Evolutionary conservation across 2,329 filamentous ascomycete species (phyloP), one percentile per base, ranked within the genome.

Genomic region (Pseudogymnoascus sp.): DNA sequence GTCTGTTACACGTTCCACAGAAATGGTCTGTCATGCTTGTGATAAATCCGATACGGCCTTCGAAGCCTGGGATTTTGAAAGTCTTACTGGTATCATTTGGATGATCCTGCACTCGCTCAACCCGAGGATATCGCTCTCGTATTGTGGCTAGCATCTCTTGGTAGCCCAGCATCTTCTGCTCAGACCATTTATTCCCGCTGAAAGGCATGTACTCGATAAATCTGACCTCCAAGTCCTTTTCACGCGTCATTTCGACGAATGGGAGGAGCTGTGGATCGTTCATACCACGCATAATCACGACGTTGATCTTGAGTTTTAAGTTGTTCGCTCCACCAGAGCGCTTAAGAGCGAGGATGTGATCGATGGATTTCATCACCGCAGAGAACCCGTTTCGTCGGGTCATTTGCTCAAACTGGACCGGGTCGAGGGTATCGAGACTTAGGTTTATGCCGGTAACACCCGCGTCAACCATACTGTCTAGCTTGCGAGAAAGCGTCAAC

Each of bases 181-280:
- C 78, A 70, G 85, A 93, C 95, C 95, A 99, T 75, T 93, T 96
- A 77, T 99, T 99, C 63, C 95, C 95, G 71, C 93, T 93, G 73
- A 99, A 99, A 0, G 95, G 95, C 95, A 99, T 99, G 76, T 99
- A 99, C 78, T 99, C 95, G 73, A 99, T 99, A 75, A 99, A 99
- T 37, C 95, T 88, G 34, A 98, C 89, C 77, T 99, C 95, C 37
- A 99, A 80, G 65, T 96, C 87, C 70, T 90, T 88, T 39, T 96
- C 88, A 28, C 88, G 84, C 2, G 92, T 96, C 79, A 98, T 79
- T 68, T 96, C 92, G 28, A 99, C 90, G 75, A 99, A 99, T 0
- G 89, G 86, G 10, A 95, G 72, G 34, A 99, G 90, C 76, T 99
- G 93, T 62, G 86, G 82, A 70, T 97, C 93, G 73, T 99, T 99